A percentile compares a stretch with the other conserved stretches of the same genome.
Evolutionary conservation across 2,329 filamentous ascomycete species (phyloP).

Genomic region (Colletotrichum sidae): DNA sequence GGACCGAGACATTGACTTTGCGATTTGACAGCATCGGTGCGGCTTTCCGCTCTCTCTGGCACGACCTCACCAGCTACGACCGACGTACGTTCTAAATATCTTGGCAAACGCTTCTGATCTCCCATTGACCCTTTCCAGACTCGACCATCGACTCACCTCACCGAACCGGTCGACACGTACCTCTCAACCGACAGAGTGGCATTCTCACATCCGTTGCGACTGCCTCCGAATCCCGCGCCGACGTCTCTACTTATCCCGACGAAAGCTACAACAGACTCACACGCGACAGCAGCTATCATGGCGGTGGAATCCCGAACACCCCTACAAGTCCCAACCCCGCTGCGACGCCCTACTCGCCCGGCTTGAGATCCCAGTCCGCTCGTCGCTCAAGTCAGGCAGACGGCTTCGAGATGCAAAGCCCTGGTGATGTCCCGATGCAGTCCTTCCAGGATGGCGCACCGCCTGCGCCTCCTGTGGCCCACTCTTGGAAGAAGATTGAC

Average conservation of each 20-base stretch:
- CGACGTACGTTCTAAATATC: constrained; percentile 62
- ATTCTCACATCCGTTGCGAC: constrained; percentile 90
- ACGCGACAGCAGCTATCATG: constrained; percentile 68
- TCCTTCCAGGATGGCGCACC: constrained; percentile 92
- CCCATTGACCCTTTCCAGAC: constrained; percentile 66
- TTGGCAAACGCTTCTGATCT: constrained; percentile 1
- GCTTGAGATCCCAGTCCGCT: constrained; percentile 83
- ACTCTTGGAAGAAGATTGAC: constrained; percentile 96
- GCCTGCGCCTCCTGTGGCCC: constrained; percentile 85
- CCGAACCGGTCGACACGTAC: constrained; percentile 89
- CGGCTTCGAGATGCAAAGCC: constrained; percentile 76
- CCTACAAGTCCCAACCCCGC: constrained; percentile 65
- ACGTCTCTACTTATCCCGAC: constrained; percentile 84
- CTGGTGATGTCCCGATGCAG: constrained; percentile 95
- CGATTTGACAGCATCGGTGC: constrained; percentile 67
- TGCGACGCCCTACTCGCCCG: constrained; percentile 86
- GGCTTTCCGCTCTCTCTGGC: constrained; percentile 93
- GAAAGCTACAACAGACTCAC: constrained; percentile 58
- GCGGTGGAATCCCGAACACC: constrained; percentile 63
- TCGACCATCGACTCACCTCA: constrained; percentile 94
- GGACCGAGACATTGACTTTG: constrained; percentile 37
- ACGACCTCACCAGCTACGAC: constrained; percentile 83
- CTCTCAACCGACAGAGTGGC: constrained; percentile 84
- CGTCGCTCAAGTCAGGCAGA: constrained; percentile 72
- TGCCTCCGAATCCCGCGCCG: constrained; percentile 87